Conservation (phyloP, 1,284 basidiomycete species). For the Fomitopsis palustris region DNA sequence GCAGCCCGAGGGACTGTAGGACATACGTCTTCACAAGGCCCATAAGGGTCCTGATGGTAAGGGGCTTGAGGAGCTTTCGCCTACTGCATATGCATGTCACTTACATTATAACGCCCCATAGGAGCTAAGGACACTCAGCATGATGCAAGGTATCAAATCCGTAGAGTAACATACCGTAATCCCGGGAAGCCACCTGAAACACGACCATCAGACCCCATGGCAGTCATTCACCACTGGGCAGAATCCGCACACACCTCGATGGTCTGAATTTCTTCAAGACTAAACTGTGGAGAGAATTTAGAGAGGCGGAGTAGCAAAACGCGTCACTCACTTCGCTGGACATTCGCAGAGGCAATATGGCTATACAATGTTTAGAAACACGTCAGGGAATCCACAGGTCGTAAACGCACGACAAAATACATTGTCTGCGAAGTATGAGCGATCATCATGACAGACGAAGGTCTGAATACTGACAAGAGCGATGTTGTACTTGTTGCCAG, state of each 20-base stretch:
- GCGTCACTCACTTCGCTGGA: constrained; percentile 54
- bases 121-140: no score
- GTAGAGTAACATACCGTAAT: constrained; percentile 24
- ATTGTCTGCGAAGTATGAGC: constrained; percentile 50
- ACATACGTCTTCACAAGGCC: constrained; percentile 60
- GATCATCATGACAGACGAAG: background rate
- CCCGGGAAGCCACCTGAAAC: constrained; percentile 29
- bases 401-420: constrained; percentile 62
- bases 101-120: no score
- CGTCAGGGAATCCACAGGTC: no score
- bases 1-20: no score
- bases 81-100: no score
- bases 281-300: constrained; percentile 17
- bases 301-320: no score
- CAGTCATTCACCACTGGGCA: no score
- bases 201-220: no score
- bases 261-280: constrained; percentile 32
- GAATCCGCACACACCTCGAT: constrained; percentile 21
- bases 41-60: constrained; percentile 51
- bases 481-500: constrained; percentile 60
- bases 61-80: no score
- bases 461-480: constrained; percentile 45
- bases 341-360: constrained; percentile 57
- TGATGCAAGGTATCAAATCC: no score
- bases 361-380: constrained; percentile 26